Conservation (phyloP, 2,329 filamentous ascomycete genomes). For the Exophiala phaeomuriformis region DNA sequence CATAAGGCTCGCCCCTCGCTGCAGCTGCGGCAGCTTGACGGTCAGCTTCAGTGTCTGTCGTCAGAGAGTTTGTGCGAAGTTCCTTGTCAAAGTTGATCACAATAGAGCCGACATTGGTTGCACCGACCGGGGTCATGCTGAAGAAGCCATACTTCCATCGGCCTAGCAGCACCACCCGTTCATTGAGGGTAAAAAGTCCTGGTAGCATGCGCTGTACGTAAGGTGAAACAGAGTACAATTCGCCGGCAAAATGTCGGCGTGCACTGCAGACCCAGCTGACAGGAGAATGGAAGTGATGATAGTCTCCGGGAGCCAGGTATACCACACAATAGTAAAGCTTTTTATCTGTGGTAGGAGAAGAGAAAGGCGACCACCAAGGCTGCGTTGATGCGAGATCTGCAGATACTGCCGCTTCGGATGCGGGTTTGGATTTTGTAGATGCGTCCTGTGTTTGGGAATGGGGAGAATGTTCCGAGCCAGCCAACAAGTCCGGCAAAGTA, state of each 20-base stretch:
- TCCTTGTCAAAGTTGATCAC: conserved; percentile 95
- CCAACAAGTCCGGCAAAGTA: conserved; percentile 78
- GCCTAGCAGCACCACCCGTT: conserved; percentile 86
- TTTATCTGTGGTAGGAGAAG: conserved; percentile 50
- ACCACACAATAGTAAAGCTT: conserved; percentile 89
- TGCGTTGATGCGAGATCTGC: conserved; percentile 66
- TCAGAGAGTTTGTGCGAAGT: conserved; percentile 81
- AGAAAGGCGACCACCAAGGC: conserved; percentile 69
- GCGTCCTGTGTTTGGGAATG: conserved; percentile 64
- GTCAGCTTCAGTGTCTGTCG: conserved; percentile 87
- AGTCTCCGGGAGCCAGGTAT: conserved; percentile 94
- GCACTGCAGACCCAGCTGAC: conserved; percentile 91
- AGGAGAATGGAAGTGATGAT: conserved; percentile 96
- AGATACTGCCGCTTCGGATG: conserved; percentile 75
- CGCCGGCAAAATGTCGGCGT: conserved; percentile 93
- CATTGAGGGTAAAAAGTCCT: conserved; percentile 92
- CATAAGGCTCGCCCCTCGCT: conserved; percentile 68
- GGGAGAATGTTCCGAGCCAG: conserved; percentile 53
- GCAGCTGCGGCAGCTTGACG: conserved; percentile 73
- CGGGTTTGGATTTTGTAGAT: conserved; percentile 58
- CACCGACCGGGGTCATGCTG: conserved; percentile 87
- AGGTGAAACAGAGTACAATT: conserved; percentile 89
- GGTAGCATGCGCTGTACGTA: conserved; percentile 90
- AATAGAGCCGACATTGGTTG: conserved; percentile 95
- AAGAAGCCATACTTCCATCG: conserved; percentile 98